Evolutionary conservation across 345 rosid genomes (phyloP).

Genomic region (Euphorbia lathyris): DNA sequence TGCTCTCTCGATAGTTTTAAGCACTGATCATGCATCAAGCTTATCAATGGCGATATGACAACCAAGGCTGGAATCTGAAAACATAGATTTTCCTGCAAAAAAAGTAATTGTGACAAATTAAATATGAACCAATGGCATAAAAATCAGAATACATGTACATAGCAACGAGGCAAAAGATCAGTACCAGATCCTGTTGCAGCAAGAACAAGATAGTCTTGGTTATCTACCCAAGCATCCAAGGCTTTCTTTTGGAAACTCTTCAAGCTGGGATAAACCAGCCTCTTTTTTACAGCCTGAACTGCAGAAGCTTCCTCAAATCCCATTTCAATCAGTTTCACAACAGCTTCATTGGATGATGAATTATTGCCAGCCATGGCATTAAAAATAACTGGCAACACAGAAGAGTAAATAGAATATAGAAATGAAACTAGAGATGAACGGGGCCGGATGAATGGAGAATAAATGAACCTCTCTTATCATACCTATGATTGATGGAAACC

Average conservation of each 20-base stretch:
- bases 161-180: constrained; percentile 9
- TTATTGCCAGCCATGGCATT: constrained; percentile 31
- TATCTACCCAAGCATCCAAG: constrained; percentile 63
- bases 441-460: no score
- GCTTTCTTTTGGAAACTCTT: constrained; percentile 80
- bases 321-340: constrained; percentile 57
- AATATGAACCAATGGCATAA: background rate
- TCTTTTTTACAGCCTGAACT: constrained; percentile 52
- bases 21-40: constrained; percentile 97
- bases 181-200: constrained; percentile 94
- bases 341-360: no score
- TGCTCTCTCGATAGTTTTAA: constrained; percentile 64
- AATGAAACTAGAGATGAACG: no score
- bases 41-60: constrained; percentile 87
- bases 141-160: background rate
- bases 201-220: constrained; percentile 78
- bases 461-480: no score
- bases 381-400: background rate
- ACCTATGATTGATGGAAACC: no score
- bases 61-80: constrained; percentile 90
- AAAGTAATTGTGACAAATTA: constrained; percentile 6
- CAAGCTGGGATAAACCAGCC: constrained; percentile 49
- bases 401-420: no score
- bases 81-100: constrained; percentile 80
- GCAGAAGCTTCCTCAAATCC: constrained; percentile 58